phyloP scores from a whole-genome alignment of 2,329 filamentous ascomycete genomes.

The Rugonectria rugulosa region DNA sequence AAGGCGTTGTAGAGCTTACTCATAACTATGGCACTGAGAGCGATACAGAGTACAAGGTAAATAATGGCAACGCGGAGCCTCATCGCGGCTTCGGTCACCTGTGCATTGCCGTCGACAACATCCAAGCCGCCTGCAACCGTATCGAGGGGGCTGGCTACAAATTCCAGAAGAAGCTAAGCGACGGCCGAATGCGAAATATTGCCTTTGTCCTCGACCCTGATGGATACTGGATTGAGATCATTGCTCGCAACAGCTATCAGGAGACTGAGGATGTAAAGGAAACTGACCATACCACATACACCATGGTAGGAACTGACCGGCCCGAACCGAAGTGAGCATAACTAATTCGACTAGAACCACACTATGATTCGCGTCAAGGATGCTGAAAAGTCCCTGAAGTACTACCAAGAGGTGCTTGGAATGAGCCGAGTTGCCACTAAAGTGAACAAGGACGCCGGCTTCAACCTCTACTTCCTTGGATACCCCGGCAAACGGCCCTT shows the following conservation, averaged over 20 bases:
- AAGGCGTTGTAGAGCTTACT: conserved; percentile 88
- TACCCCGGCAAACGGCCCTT: conserved; percentile 69
- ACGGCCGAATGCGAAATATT: conserved; percentile 87
- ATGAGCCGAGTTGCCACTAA: conserved; percentile 81
- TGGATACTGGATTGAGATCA: conserved; percentile 85
- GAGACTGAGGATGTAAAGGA: conserved; percentile 75
- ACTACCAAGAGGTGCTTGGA: conserved; percentile 86
- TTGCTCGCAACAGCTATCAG: conserved; percentile 75
- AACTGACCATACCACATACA: conserved; percentile 79
- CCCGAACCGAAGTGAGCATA: conserved; percentile 1
- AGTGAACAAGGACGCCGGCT: conserved; percentile 74
- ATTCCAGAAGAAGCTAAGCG: conserved; percentile 94
- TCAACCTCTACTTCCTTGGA: conserved; percentile 93
- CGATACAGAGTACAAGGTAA: conserved; percentile 80
- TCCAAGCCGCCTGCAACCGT: conserved; percentile 88
- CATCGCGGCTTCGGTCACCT: conserved; percentile 85
- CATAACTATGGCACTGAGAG: conserved; percentile 89
- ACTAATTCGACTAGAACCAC: conserved; percentile 67
- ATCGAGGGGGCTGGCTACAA: conserved; percentile 89
- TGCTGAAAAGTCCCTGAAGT: conserved; percentile 74
- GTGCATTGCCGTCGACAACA: conserved; percentile 82
- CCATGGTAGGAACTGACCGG: conserved; percentile 58
- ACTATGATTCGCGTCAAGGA: conserved; percentile 96
- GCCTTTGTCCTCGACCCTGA: conserved; percentile 92
- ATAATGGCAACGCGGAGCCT: conserved; percentile 92